These are phyloP conservation scores for Avena eriantha DNA, from an alignment of 176 grass and related monocot species.

Conservation along the genomic window DNA sequence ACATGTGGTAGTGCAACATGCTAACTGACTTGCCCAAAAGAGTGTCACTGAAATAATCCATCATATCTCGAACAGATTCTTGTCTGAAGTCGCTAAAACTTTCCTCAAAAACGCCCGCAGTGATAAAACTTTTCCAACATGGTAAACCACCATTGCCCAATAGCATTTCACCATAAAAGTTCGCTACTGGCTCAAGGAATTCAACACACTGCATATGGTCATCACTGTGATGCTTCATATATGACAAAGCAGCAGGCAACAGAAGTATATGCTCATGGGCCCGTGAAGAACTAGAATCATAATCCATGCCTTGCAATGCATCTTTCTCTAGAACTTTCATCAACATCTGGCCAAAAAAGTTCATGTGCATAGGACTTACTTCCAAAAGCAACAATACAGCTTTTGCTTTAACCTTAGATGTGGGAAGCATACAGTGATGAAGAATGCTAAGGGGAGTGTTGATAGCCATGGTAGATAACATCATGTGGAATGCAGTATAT, in stretches of 20 bases:
- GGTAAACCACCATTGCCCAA: conserved; percentile 64
- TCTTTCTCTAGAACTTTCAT: conserved; percentile 59
- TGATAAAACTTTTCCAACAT: conserved; percentile 76
- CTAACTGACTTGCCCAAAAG: conserved; percentile 80
- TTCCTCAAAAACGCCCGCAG: conserved; percentile 60
- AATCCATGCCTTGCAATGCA: conserved; percentile 41
- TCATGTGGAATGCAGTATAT: conserved; percentile 62
- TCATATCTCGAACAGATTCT: conserved; percentile 65
- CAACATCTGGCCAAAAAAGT: conserved; percentile 73
- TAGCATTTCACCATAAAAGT: conserved; percentile 67
- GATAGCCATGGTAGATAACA: conserved; percentile 64
- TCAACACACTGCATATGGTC: conserved; percentile 49
- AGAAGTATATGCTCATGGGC: conserved; percentile 66
- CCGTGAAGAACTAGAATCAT: conserved; percentile 46
- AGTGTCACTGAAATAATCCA: conserved; percentile 63
- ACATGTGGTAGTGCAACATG: conserved; percentile 62
- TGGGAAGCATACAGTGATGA: conserved; percentile 68
- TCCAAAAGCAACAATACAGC: conserved; percentile 64
- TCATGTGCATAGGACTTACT: conserved; percentile 75
- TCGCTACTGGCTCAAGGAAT: conserved; percentile 46
- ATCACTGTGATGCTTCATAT: conserved; percentile 53
- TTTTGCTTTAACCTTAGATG: conserved; percentile 76
- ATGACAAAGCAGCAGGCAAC: conserved; percentile 81
- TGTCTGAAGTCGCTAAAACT: conserved; percentile 52
- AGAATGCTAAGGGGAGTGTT: conserved; percentile 67